Evolutionary conservation across 768 basidiomycete species (phyloP).

Genomic region (Termitomyces bulborhizus): DNA sequence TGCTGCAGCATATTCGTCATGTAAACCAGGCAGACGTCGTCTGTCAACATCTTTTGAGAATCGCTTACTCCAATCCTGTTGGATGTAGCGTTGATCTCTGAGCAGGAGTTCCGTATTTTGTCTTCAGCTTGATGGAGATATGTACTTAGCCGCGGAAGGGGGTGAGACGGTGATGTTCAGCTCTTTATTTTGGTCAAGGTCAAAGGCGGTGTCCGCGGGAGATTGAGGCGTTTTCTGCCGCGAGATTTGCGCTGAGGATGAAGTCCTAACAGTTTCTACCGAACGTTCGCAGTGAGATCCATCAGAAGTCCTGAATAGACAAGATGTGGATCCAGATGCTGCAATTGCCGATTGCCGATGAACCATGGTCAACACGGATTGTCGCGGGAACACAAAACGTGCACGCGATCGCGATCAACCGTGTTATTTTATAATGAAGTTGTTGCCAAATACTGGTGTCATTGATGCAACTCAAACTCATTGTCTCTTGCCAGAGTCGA

Average conservation of each 20-base stretch:
- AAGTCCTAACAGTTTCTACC: neutral
- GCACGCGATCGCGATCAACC: neutral
- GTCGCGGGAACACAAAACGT: neutral
- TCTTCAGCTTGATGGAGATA: neutral
- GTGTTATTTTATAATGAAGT: neutral
- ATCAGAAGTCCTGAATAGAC: neutral
- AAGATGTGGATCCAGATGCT: too few species aligned
- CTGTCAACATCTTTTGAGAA: too few species aligned
- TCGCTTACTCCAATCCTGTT: neutral
- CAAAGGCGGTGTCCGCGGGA: neutral
- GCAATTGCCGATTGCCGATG: too few species aligned
- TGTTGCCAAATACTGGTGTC: constrained; percentile 4
- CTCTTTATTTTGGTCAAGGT: neutral
- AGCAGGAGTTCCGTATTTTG: neutral
- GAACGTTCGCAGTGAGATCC: neutral
- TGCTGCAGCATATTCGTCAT: neutral
- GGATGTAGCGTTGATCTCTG: neutral
- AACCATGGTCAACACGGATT: too few species aligned
- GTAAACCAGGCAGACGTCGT: neutral
- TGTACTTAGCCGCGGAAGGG: neutral
- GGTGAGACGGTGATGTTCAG: neutral
- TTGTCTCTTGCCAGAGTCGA: neutral
- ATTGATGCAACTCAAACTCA: neutral
- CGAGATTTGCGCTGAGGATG: neutral
- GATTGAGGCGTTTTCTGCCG: neutral